phyloP scores from a whole-genome alignment of 192 early-diverging fungal species.

The Coemansia sp. region DNA sequence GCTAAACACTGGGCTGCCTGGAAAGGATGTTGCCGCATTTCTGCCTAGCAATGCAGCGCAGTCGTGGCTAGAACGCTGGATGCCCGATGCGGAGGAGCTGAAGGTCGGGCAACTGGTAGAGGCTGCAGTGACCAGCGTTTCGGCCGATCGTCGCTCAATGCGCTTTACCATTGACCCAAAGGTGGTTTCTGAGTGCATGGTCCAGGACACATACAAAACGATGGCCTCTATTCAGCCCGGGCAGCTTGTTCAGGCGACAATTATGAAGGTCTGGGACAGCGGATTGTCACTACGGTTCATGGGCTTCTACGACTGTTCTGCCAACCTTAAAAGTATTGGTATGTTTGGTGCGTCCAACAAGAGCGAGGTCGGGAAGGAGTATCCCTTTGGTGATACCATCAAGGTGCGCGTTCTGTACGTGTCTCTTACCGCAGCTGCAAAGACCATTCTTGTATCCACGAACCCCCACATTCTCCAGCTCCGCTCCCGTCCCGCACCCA shows the following conservation, averaged over 20 bases:
- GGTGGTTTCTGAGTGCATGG: slow-evolving; percentile 55
- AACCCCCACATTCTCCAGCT: slow-evolving; percentile 62
- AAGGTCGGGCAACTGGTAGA: slow-evolving; percentile 76
- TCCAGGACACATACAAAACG: slow-evolving; percentile 60
- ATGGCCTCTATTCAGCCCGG: slow-evolving; percentile 85
- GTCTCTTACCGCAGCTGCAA: slow-evolving; percentile 64
- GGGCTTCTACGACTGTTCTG: slow-evolving; percentile 79
- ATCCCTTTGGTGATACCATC: slow-evolving; percentile 64
- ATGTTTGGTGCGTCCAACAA: slow-evolving; percentile 58
- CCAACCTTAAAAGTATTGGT: slow-evolving; percentile 54
- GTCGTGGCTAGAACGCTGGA: slow-evolving; percentile 63
- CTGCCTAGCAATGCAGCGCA: slow-evolving; percentile 68
- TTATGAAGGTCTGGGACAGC: slow-evolving; percentile 63
- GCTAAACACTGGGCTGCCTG: slow-evolving; percentile 68
- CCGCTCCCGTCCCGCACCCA: slow-evolving; percentile 34
- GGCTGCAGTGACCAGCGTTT: slow-evolving; percentile 62
- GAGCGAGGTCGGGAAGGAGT: slow-evolving; percentile 57
- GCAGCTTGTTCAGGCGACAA: slow-evolving; percentile 64
- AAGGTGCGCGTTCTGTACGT: slow-evolving; percentile 75
- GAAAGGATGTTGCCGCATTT: slow-evolving; percentile 67
- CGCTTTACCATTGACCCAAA: slow-evolving; percentile 67
- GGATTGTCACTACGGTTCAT: slow-evolving; percentile 76
- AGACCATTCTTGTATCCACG: slow-evolving; percentile 61
- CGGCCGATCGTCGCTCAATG: slow-evolving; percentile 65
- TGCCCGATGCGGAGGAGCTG: slow-evolving; percentile 58